phyloP scores from a whole-genome alignment of 805 yeast species.

The Nakazawaea peltata region DNA sequence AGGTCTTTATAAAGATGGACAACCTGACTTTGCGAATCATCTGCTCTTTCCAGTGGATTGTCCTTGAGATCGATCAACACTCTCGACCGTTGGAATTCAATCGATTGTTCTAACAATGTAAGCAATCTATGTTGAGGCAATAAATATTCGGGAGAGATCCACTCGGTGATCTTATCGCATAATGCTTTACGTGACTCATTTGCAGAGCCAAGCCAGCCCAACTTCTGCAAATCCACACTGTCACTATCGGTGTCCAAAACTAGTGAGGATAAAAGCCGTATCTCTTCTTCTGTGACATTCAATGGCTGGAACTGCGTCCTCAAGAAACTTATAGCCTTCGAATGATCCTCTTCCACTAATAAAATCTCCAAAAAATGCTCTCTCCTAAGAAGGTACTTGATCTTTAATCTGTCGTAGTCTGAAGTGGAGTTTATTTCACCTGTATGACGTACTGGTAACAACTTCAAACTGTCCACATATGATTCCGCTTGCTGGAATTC shows the following conservation, averaged over 20 bases:
- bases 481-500: conserved; percentile 30
- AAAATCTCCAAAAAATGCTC: conserved; percentile 33
- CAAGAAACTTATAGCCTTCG: conserved; percentile 28
- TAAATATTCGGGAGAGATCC: conserved; percentile 43
- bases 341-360: conserved; percentile 22
- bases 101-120: conserved; percentile 43
- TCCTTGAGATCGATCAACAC: conserved; percentile 27
- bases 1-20: conserved; percentile 15
- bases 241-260: conserved; percentile 20
- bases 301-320: conserved; percentile 24
- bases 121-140: conserved; percentile 46
- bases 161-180: conserved; percentile 32
- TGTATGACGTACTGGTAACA: not conserved
- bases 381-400: conserved; percentile 27
- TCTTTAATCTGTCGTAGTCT: conserved; percentile 4
- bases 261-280: conserved; percentile 14
- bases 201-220: conserved; percentile 23
- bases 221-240: conserved; percentile 14
- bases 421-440: not conserved
- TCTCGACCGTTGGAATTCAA: conserved; percentile 32
- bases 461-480: conserved; percentile 13
- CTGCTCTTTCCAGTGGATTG: conserved; percentile 13
- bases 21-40: conserved; percentile 14
- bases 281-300: conserved; percentile 13
- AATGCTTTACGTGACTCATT: conserved; percentile 30